Evolutionary conservation across 148 eudicot genomes (phyloP), one percentile per base, ranked within the genome.

Genomic region (Nepenthes gracilis): DNA sequence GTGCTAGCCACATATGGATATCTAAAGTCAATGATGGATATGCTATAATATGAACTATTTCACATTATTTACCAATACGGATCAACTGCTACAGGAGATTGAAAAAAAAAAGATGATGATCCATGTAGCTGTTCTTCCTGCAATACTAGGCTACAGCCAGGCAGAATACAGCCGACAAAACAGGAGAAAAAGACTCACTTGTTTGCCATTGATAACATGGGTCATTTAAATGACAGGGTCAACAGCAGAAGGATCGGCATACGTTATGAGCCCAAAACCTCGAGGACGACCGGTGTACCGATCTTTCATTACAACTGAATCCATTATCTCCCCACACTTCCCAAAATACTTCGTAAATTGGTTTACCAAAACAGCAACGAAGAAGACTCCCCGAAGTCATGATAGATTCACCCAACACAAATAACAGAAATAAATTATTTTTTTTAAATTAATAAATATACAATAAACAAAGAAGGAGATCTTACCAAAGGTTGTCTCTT

Each of bases 281-380:
- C 95, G 77, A 1, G 95, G 90, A n/a, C 77, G 67, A 58, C 95
- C 95, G 0, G 90, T 80, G 5, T 40, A 52, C 23, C 85, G 68
- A 60, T 84, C 95, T 47, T 82, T 84, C 95, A 87, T 84, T 2
- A 87, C 80, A 53, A 87, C 95, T 9, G 85, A 78, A 45, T 87
- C 95, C 1, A 77, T 69, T 7, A 87, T 75, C 67, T 84, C 95
- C 15, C 95, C 95, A 61, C 80, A 87, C 70, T 77, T 84, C n/a
- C 73, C 82, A 60, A 84, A 87, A 53, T 87, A 76, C 76, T 77
- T 82, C 11, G 72, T 73, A 72, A 87, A 84, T 51, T 73, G 72
- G 67, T 80, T 69, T 69, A 55, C 11, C 62, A 43, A 57, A 57
- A 57, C 2, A 11, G 7, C 23, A 23, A 23, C 23, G 23, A 23